Evolutionary conservation across 2,329 filamentous ascomycete species (phyloP), one percentile per base, ranked within the genome.

Genomic region (Phaeosphaeriaceae sp.): DNA sequence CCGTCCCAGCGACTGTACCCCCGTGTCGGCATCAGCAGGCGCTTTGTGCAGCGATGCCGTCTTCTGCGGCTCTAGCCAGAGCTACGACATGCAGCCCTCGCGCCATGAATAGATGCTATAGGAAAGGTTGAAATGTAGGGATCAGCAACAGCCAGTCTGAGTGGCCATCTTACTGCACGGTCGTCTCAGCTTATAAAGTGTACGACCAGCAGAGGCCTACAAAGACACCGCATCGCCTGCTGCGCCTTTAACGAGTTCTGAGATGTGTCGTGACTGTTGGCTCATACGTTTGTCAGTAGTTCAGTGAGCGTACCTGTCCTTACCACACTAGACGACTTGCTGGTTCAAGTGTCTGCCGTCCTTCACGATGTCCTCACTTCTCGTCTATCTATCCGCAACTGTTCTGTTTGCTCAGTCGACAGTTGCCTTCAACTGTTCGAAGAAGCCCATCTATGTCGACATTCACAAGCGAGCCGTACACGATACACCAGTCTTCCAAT

Each of bases 391-490:
- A 47, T 66, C 67, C 24, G 70, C 72, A 64, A 62, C 71, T 63
- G 72, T 75, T 60, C 69, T 76, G 70, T 74, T 78, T 43, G 64
- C 67, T 74, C 71, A 76, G 68, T 72, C 73, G 47, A 72, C 71
- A 56, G 56, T 69, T 64, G 77, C 77, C 17, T 75, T 77, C 61
- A 78, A 79, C 64, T 80, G 78, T 59, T 75, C 75, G 7, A 74
- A 67, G 53, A 63, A 71, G 30, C 78, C 79, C 0, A 74, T 82
- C 55, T 82, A 80, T 56, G 77, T 81, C 65, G 80, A 81, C 49
- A 80, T 82, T 40, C 80, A 81, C 54, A 77, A 75, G 58, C 71
- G 80, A 52, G 75, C 70, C 15, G 79, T 81, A n/a, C 75, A 80
- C 52, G 75, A 77, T 49, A 75, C 75, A 6, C 61, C 68, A 1